Evolutionary conservation across 202 grass and related monocot species (phyloP), one percentile per base, ranked within the genome.

Genomic region (Musa balbisiana): DNA sequence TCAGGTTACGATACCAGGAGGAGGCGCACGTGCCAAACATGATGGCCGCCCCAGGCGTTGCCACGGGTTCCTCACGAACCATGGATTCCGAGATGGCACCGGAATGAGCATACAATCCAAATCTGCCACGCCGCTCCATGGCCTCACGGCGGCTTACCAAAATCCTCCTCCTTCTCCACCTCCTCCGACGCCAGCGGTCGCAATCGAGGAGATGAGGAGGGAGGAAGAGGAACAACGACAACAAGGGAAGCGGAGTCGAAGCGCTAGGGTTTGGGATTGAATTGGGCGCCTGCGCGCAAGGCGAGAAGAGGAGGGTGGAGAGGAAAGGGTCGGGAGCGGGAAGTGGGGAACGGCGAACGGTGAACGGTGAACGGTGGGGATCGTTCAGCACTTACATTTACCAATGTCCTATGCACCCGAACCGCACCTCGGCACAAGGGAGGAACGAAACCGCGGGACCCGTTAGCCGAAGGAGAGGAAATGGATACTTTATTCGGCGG

Each of bases 1-100:
- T 74, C 52, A 74, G 53, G 14, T 22, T 56, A 1, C 72, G 72
- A 17, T 56, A 53, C 72, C 72, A 73, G 20, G 49, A 23, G n/a
- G 16, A 71, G 9, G 43, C 49, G 17, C 49, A 9, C 2, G 49
- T 51, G 8, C 33, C 33, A 23, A 1, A 10, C 25, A 2, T 10
- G 24, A 14, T 3, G 3, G 9, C 65, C 2, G 1, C 68, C 15
- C 49, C 16, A 11, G 49, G 16, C 2, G 8, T 43, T 26, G 68
- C 16, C 33, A 21, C 10, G 14, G 49, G 43, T 52, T 71, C 49
- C 16, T 22, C 68, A 51, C 17, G 17, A 20, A 19, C 58, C 58
- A 52, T n/a, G 49, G 16, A 52, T 8, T 3, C 16, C 15, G 49
- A 21, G 49, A 51, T 12, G 33, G 19, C 3, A 51, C 51, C 29